Percentiles rank a stretch among this genome's conserved stretches.
These are phyloP conservation scores for Pseudozyma tsukubaensis DNA, from an alignment of 1,284 basidiomycete species.

Conservation along the genomic window DNA sequence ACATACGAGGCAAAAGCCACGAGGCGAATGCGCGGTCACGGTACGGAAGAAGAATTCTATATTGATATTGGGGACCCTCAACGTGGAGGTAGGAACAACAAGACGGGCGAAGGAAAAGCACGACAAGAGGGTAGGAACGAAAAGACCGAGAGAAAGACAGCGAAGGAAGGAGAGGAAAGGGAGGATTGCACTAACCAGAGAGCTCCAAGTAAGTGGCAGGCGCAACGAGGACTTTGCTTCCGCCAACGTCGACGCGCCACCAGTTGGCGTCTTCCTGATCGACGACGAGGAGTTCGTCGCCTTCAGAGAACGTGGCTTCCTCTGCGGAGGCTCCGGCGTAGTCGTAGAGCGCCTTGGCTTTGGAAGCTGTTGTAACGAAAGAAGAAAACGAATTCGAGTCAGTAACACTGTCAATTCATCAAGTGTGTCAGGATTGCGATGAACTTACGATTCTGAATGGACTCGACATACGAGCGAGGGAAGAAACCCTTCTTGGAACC, in stretches of 20 bases:
- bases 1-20: constrained; percentile 33
- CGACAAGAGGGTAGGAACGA: not conserved
- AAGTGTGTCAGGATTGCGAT: not conserved
- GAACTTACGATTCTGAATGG: constrained; percentile 49
- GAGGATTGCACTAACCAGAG: constrained; percentile 45
- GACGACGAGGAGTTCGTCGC: constrained; percentile 61
- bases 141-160: not conserved
- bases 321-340: constrained; percentile 62
- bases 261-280: constrained; percentile 65
- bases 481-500: constrained; percentile 84
- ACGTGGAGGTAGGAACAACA: constrained; percentile 2
- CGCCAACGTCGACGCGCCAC: constrained; percentile 63
- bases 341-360: constrained; percentile 66
- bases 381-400: not conserved
- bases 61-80: constrained; percentile 31
- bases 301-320: constrained; percentile 60
- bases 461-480: constrained; percentile 80
- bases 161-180: constrained; percentile 47
- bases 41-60: constrained; percentile 39
- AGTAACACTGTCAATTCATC: not conserved
- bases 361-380: constrained; percentile 23
- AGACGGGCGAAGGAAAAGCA: not conserved
- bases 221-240: constrained; percentile 59
- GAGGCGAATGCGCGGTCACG: constrained; percentile 27
- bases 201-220: constrained; percentile 66